Evolutionary conservation across 352 stramenopile genomes (phyloP), one percentile per base, ranked within the genome.

Genomic region (Pythium sukuiense): DNA sequence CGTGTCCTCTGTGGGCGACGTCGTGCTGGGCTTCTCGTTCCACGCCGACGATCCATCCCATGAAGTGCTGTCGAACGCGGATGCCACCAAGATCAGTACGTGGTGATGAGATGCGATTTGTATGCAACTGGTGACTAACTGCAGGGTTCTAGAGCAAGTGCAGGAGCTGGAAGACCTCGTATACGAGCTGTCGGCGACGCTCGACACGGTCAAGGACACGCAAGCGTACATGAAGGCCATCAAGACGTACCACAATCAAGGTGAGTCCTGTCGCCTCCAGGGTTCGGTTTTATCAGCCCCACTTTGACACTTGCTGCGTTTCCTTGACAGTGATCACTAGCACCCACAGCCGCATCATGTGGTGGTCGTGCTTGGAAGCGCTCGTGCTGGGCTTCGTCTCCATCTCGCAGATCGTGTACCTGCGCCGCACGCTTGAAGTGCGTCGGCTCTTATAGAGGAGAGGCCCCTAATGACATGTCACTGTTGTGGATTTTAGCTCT

Each of bases 21-120:
- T 96, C n/a, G 65, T 84, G 60, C 72, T 96, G 18, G 87, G 87
- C 37, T 96, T 96, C 67, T 96, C 87, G 3, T 90, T 96, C 63
- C 87, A 96, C 71, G 85, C 85, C 6, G 85, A 94, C 69, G 86
- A 93, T 64, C 87, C 87, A 27, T 83, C 70, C 37, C 85, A 94
- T 67, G 87, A 94, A 50, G 87, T 96, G 73, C 73, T 96, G 32
- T 96, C 87, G 48, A 96, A 96, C 59, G 87, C 87, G 14, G 87
- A 96, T 61, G 85, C 87, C 29, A 88, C 87, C 65, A 93, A 91
- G 67, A 96, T 96, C 81, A 90, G 87, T 95, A 76, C 78, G 81
- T 89, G 6, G 6, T 48, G 55, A 30, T 24, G 14, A 1, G 24
- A 16, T 30, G 18, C 52, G 0, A 30, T n/a, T 37, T 24, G 26